These are phyloP conservation scores for Leucosporidium scottii DNA, from an alignment of 768 basidiomycete genomes.

Conservation along the genomic window DNA sequence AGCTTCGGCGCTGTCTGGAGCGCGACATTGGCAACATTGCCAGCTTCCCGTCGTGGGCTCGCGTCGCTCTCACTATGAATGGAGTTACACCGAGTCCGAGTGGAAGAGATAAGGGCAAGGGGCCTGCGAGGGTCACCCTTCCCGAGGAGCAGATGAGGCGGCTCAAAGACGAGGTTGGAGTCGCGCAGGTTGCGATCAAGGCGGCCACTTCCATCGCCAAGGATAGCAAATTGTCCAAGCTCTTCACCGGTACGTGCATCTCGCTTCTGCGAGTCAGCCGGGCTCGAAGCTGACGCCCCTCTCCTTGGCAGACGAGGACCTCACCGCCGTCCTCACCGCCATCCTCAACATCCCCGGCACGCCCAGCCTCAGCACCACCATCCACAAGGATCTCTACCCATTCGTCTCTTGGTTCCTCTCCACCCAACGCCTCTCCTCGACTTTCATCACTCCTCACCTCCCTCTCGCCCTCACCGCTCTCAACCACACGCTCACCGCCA, in stretches of 20 bases:
- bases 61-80: neutral
- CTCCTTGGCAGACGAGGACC: conserved; percentile 1
- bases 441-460: conserved; percentile 3
- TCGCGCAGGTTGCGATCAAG: conserved; percentile 26
- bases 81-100: neutral
- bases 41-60: conserved; percentile 14
- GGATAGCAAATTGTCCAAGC: neutral
- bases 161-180: conserved; percentile 24
- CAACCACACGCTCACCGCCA: conserved; percentile 1
- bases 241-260: conserved; percentile 17
- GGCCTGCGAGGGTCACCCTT: conserved; percentile 9
- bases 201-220: conserved; percentile 2
- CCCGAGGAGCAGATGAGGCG: conserved; percentile 28
- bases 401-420: conserved; percentile 27
- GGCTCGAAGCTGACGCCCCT: no score
- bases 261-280: neutral
- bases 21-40: conserved; percentile 27
- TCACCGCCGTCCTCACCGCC: neutral
- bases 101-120: neutral
- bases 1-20: conserved; percentile 5
- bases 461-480: conserved; percentile 5
- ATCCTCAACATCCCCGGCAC: conserved; percentile 9
- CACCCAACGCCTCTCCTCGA: neutral
- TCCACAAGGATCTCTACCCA: conserved; percentile 23
- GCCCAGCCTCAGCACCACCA: conserved; percentile 1